Base-by-base conservation (phyloP, 1,284 basidiomycete species). In the Apiotrichum brassicae region DNA sequence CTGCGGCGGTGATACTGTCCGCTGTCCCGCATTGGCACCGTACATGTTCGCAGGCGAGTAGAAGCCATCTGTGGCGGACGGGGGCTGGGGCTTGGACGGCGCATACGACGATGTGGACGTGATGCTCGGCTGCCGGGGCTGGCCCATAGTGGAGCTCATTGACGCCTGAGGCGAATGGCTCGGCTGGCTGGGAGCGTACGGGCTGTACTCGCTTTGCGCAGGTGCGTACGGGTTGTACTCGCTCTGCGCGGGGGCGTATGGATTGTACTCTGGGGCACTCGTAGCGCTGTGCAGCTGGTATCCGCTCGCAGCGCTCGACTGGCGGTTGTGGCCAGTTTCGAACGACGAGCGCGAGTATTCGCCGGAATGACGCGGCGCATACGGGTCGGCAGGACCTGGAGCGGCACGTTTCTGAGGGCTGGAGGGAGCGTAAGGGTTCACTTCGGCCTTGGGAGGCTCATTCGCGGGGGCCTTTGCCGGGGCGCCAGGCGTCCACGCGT, bases 1-100 rank as follows among this genome's bases (percentile, higher is more conserved):
- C 25, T 50, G 46, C 43, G 65, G 56, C 1, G 56, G 55, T 11
- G 66, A 57, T 5, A 54, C 59, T 5, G 52, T 49, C 12, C 30
- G 41, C 26, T 41, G 59, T 13, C 26, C 26, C 19, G 24, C 14
- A 13, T 20, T 20, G 20, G 24, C 14, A 13, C 47, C 57, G 41
- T 61, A 61, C 3, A 57, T 56, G 32, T 63, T 49, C 13, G 47
- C 23, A 2, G 49, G 56, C 36, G 54, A 26, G 25, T 58, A 60
- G 43, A 53, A 36, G 32, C 28, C 39, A 37, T 23, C 40, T n/a
- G 16, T 6, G 16, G 12, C n/a, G n/a, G n/a, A n/a, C n/a, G 48
- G 34, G 5, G 38, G 14, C 2, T 28, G 16, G 2, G 22, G 25
- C 24, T 40, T 23, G 23, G 53, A 18, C n/a, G 37, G 28, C 5